Evolutionary conservation across 805 yeast genomes (phyloP), one percentile per base, ranked within the genome.

Genomic region (Yamadazyma laniorum): DNA sequence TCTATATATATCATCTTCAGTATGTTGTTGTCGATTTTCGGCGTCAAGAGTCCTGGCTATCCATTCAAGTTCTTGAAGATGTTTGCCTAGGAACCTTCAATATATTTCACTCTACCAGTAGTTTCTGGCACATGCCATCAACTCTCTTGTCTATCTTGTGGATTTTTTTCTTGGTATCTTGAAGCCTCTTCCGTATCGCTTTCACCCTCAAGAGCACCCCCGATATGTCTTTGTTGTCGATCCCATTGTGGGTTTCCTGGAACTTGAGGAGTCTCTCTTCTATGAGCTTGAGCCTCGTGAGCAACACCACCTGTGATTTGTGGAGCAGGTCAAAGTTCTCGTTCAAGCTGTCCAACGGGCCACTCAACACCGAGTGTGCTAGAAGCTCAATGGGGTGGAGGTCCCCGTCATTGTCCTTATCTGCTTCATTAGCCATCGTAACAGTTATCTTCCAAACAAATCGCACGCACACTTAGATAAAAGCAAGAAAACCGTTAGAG

Each of bases 11-110:
- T 81, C 23, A 61, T 75, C 32, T 88, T 76, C 66, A 79, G 90
- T 51, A 71, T 75, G 33, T 65, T 86, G 48, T 66, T 89, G 42
- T 63, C 71, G 32, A 70, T 86, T 38, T 93, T 86, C 71, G 73
- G 72, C 32, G 53, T 75, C 53, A 93, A 93, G 68, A 79, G 79
- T 47, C 60, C 73, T 4, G 84, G 86, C 1, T 93, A 86, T 60
- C 98, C 98, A 29, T 85, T 71, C 66, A 69, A 64, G 47, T 66
- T 91, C 26, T 17, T 44, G 6, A 41, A 38, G 25, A 23, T 44
- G 9, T 31, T 32, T 30, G n/a, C 8, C 6, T 18, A 19, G 23
- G 11, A 19, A 18, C 19, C n/a, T n/a, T 21, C 6, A 6, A 21
- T 21, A 6, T 21, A 7, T 9, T 6, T 21, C 23, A 21, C 23